Conservation (phyloP, 2,329 filamentous ascomycete species). For the Aquanectria penicillioides region DNA sequence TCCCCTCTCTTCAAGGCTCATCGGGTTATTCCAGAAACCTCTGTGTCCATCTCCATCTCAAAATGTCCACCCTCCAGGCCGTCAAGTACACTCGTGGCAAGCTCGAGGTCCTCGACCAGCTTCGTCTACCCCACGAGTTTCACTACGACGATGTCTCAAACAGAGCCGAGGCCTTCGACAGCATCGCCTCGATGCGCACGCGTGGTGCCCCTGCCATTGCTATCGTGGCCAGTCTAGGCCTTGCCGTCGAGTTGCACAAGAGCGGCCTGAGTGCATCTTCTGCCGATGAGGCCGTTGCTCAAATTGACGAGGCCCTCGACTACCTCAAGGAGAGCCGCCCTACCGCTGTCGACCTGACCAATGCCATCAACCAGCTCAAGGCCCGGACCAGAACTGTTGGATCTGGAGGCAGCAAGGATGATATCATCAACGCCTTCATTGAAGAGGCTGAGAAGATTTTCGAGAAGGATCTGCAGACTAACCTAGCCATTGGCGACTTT, state of each 20-base stretch:
- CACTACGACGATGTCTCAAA: slow-evolving; percentile 79
- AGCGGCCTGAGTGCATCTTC: slow-evolving; percentile 56
- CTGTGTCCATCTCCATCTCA: not conserved
- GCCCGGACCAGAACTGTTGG: slow-evolving; percentile 64
- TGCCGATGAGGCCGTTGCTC: slow-evolving; percentile 69
- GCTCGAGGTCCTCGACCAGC: slow-evolving; percentile 83
- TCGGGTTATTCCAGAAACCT: not conserved
- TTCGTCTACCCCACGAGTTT: slow-evolving; percentile 82
- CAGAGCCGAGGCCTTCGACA: slow-evolving; percentile 81
- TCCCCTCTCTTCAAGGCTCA: not conserved
- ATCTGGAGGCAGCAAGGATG: slow-evolving; percentile 52
- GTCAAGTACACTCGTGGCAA: slow-evolving; percentile 79
- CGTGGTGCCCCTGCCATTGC: slow-evolving; percentile 92
- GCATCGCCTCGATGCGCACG: slow-evolving; percentile 82
- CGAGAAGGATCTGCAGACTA: slow-evolving; percentile 86
- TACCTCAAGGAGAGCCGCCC: slow-evolving; percentile 91
- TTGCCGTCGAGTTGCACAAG: slow-evolving; percentile 83
- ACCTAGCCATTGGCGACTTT: slow-evolving; percentile 83
- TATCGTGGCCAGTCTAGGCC: slow-evolving; percentile 91
- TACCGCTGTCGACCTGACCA: slow-evolving; percentile 93
- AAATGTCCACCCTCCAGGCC: slow-evolving; percentile 74
- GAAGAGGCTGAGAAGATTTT: slow-evolving; percentile 87
- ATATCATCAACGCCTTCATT: slow-evolving; percentile 77
- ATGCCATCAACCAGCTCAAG: slow-evolving; percentile 86
- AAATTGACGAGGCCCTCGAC: slow-evolving; percentile 80